These are phyloP conservation scores for Zostera marina DNA, from an alignment of 116 monocot genomes.

Conservation along the genomic window DNA sequence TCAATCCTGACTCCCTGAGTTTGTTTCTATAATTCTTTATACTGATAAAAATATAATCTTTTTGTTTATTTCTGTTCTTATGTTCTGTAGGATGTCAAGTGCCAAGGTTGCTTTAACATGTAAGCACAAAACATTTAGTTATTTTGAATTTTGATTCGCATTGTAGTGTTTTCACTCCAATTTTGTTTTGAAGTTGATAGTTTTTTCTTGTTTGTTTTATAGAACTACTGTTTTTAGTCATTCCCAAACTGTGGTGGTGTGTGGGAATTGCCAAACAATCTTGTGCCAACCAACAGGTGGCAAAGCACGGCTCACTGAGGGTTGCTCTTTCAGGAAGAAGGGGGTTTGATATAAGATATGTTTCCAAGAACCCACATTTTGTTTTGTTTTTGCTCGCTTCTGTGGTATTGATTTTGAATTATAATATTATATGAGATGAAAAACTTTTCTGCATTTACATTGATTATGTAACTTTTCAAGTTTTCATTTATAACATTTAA, in stretches of 20 bases:
- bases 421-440: not conserved
- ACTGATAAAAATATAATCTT: not conserved
- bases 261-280: slow-evolving; percentile 57
- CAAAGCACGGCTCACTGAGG: slow-evolving; percentile 51
- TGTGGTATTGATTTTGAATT: not conserved
- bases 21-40: not conserved
- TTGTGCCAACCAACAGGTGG: slow-evolving; percentile 70
- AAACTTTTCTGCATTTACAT: not conserved
- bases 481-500: no score
- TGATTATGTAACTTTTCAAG: no score
- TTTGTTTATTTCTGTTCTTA: slow-evolving; percentile 6
- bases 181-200: not conserved
- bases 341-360: slow-evolving; percentile 20
- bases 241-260: slow-evolving; percentile 57
- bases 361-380: not conserved
- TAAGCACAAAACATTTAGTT: slow-evolving; percentile 18
- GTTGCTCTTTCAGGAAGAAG: slow-evolving; percentile 58
- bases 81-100: slow-evolving; percentile 48
- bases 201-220: slow-evolving; percentile 4
- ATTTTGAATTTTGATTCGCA: not conserved
- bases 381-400: not conserved
- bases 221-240: slow-evolving; percentile 71
- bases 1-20: no score
- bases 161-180: not conserved
- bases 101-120: slow-evolving; percentile 77